Evolutionary conservation across 352 stramenopile genomes (phyloP).

Genomic region (Phytopythium litorale): DNA sequence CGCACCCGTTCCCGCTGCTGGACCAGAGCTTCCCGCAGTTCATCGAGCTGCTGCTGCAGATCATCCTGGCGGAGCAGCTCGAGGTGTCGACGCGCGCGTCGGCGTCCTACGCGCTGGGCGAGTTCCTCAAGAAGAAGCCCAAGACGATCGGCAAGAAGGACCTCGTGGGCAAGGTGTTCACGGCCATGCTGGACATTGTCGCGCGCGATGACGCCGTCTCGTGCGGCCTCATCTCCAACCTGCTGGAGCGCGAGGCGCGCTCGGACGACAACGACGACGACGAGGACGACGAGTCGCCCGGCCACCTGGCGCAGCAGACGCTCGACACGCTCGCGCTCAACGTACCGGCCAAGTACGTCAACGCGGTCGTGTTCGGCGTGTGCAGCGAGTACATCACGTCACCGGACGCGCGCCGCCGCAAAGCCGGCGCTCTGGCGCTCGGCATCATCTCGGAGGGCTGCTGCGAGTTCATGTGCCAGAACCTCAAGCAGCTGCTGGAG

Average conservation of each 20-base stretch:
- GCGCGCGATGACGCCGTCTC: slow-evolving; percentile 72
- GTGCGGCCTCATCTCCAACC: slow-evolving; percentile 79
- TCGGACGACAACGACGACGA: slow-evolving; percentile 57
- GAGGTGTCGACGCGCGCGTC: slow-evolving; percentile 77
- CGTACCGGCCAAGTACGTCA: slow-evolving; percentile 82
- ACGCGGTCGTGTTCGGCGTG: slow-evolving; percentile 65
- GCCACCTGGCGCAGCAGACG: slow-evolving; percentile 82
- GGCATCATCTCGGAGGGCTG: slow-evolving; percentile 97
- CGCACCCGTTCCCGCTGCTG: slow-evolving; percentile 80
- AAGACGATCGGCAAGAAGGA: slow-evolving; percentile 88
- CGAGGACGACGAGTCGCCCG: slow-evolving; percentile 75
- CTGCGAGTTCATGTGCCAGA: slow-evolving; percentile 93
- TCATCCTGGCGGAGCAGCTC: slow-evolving; percentile 70
- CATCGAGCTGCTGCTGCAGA: slow-evolving; percentile 80
- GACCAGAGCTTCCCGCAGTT: slow-evolving; percentile 77
- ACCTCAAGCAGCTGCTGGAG: slow-evolving; percentile 92
- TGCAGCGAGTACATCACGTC: slow-evolving; percentile 91
- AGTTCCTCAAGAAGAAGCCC: slow-evolving; percentile 88
- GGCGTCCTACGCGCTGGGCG: slow-evolving; percentile 76
- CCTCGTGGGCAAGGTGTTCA: slow-evolving; percentile 82
- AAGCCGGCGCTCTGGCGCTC: slow-evolving; percentile 95
- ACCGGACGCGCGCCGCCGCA: slow-evolving; percentile 88
- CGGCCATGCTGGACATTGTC: slow-evolving; percentile 82
- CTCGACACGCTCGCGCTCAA: slow-evolving; percentile 79
- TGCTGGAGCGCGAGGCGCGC: slow-evolving; percentile 67